phyloP scores from a whole-genome alignment of 1,284 basidiomycete genomes.

The Pseudozyma thailandica region DNA sequence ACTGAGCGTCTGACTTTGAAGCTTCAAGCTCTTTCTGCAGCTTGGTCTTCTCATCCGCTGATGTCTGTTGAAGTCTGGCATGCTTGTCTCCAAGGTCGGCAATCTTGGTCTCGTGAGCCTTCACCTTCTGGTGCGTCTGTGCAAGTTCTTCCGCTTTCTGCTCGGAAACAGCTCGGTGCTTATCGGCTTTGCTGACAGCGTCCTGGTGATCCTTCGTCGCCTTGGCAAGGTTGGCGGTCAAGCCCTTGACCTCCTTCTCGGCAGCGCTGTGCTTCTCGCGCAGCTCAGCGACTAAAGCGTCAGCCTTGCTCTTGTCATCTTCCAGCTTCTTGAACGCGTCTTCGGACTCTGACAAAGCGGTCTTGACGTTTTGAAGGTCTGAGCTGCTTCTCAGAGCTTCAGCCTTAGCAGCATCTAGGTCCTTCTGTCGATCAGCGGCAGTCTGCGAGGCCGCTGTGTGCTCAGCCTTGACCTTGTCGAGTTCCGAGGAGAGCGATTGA shows the following conservation, averaged over 20 bases:
- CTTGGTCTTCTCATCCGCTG: slow-evolving; percentile 6
- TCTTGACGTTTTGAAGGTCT: slow-evolving; percentile 17
- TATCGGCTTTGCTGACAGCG: slow-evolving; percentile 7
- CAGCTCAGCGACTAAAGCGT: slow-evolving; percentile 8
- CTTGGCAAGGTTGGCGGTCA: slow-evolving; percentile 19
- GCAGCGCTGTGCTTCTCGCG: slow-evolving; percentile 14
- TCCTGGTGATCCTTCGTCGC: slow-evolving; percentile 16
- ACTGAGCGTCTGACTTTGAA: slow-evolving; percentile 4
- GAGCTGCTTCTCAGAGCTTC: slow-evolving; percentile 9
- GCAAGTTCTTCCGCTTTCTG: slow-evolving; percentile 24
- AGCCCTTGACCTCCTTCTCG: slow-evolving; percentile 5
- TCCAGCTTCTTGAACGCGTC: slow-evolving; percentile 19
- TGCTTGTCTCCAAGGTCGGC: slow-evolving; percentile 13
- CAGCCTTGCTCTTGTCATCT: slow-evolving; percentile 11
- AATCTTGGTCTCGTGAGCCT: slow-evolving; percentile 20
- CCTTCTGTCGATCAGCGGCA: slow-evolving; percentile 20
- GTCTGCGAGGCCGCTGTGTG: slow-evolving; percentile 18
- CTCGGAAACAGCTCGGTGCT: slow-evolving; percentile 10
- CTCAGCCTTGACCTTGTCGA: slow-evolving; percentile 20
- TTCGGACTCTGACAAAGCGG: slow-evolving; percentile 13
- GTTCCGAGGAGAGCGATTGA: slow-evolving; percentile 14
- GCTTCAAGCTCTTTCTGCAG: slow-evolving; percentile 26
- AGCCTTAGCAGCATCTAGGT: slow-evolving; percentile 10
- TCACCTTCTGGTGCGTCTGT: slow-evolving; percentile 9
- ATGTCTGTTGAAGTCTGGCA: slow-evolving; percentile 12